Evolutionary conservation across 164 flowering plant species (phyloP).

Genomic region (Vitis riparia): DNA sequence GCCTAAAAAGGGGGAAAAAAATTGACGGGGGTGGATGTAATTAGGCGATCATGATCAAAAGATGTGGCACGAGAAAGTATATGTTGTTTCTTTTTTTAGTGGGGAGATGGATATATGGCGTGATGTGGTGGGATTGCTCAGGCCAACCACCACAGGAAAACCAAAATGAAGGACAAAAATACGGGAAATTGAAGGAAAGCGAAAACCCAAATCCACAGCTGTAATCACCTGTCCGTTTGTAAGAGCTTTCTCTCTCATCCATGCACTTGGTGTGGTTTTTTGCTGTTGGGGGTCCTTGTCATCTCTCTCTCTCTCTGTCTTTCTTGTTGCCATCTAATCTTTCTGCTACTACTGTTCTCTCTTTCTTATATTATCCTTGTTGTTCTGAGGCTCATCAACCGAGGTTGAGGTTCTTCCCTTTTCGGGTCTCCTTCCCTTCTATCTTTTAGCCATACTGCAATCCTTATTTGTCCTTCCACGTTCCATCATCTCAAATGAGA

Average conservation of each 20-base stretch:
- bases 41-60: background rate
- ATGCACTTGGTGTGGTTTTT: background rate
- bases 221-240: conserved; percentile 13
- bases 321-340: background rate
- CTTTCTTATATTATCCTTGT: conserved; percentile 8
- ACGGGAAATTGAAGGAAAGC: conserved; percentile 5
- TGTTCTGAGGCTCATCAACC: conserved; percentile 16
- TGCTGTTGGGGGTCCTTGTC: conserved; percentile 6
- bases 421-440: conserved; percentile 1
- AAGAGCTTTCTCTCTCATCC: conserved; percentile 5
- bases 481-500: conserved; percentile 24
- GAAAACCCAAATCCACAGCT: conserved; percentile 24
- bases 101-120: conserved; percentile 22
- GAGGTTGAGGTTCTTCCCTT: conserved; percentile 20
- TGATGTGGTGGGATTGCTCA: conserved; percentile 28
- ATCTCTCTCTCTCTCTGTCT: background rate
- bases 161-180: conserved; percentile 3
- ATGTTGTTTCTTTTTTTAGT: background rate
- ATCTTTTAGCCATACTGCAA: conserved; percentile 6
- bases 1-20: too few relatives aligned
- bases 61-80: too few relatives aligned
- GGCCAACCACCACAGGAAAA: conserved; percentile 27
- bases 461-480: conserved; percentile 28
- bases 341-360: background rate
- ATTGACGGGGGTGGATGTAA: background rate